Conservation (phyloP, 805 yeast species). For the Starmerella apicola region DNA sequence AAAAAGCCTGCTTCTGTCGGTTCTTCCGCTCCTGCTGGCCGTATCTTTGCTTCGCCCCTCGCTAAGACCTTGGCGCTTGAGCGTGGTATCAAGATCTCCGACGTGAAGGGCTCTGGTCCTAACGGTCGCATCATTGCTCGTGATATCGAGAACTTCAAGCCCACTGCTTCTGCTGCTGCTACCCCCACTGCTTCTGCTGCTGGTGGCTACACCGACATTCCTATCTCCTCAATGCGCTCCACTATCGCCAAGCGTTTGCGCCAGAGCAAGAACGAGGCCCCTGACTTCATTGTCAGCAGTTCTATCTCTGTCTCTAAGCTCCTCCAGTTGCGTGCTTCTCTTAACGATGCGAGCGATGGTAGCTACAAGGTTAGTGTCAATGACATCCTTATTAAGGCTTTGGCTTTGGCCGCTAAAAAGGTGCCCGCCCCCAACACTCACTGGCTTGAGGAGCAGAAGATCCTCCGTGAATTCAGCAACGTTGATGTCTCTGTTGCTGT, state of each 20-base stretch:
- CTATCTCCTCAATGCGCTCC: slow-evolving; percentile 84
- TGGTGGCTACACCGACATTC: slow-evolving; percentile 64
- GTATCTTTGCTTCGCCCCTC: slow-evolving; percentile 87
- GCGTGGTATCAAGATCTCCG: slow-evolving; percentile 75
- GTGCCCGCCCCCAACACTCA: slow-evolving; percentile 91
- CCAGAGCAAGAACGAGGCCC: slow-evolving; percentile 74
- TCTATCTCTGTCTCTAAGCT: slow-evolving; percentile 77
- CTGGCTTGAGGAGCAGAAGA: slow-evolving; percentile 80
- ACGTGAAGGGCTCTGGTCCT: slow-evolving; percentile 87
- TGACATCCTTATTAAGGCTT: slow-evolving; percentile 87
- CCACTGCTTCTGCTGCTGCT: slow-evolving; percentile 27
- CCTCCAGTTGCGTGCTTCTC: slow-evolving; percentile 79
- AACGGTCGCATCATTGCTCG: slow-evolving; percentile 83
- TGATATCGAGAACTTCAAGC: slow-evolving; percentile 62
- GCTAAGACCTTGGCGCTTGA: slow-evolving; percentile 91
- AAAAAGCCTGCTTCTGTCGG: not conserved
- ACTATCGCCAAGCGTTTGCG: slow-evolving; percentile 82
- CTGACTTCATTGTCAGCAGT: slow-evolving; percentile 86
- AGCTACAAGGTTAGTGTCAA: slow-evolving; percentile 84
- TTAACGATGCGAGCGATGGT: slow-evolving; percentile 75
- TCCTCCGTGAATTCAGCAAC: slow-evolving; percentile 79
- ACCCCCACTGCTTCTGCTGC: slow-evolving; percentile 40
- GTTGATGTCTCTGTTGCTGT: slow-evolving; percentile 98
- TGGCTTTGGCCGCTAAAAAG: slow-evolving; percentile 76
- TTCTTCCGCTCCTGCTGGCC: slow-evolving; percentile 33